phyloP scores from a whole-genome alignment of 345 rosid species.

The Isatis tinctoria region DNA sequence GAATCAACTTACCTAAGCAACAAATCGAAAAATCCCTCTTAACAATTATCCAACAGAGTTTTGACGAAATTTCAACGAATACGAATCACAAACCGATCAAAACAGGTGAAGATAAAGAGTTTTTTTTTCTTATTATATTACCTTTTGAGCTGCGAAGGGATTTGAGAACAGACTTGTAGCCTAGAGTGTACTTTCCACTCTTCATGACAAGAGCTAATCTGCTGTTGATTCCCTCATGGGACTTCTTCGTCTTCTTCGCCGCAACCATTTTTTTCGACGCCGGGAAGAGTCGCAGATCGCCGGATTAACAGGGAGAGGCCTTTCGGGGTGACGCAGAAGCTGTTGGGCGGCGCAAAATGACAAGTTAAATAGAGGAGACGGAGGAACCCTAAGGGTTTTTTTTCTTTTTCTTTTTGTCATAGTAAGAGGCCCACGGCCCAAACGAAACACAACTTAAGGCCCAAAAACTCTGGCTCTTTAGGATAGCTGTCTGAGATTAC shows the following conservation, averaged over 20 bases:
- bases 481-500: not conserved
- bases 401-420: not conserved
- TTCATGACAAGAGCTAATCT: constrained; percentile 82
- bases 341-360: constrained; percentile 6
- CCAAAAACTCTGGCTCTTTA: not conserved
- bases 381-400: constrained; percentile 11
- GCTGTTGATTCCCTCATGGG: constrained; percentile 81
- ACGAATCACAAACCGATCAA: not conserved
- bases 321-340: not conserved
- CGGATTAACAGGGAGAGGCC: not conserved
- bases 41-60: not conserved
- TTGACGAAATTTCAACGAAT: not conserved
- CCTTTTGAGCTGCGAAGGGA: constrained; percentile 70
- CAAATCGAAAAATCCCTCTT: not conserved
- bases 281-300: constrained; percentile 15
- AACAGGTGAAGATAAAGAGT: not conserved
- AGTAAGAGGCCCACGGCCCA: not conserved
- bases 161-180: constrained; percentile 70
- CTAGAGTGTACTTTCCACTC: constrained; percentile 74
- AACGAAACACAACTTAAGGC: not conserved
- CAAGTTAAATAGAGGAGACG: constrained; percentile 12
- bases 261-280: constrained; percentile 27
- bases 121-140: not conserved
- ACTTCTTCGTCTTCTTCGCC: constrained; percentile 57
- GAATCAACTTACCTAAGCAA: constrained; percentile 46